Conservation (phyloP, 1,284 basidiomycete genomes). For the Leccinum pachyderme region DNA sequence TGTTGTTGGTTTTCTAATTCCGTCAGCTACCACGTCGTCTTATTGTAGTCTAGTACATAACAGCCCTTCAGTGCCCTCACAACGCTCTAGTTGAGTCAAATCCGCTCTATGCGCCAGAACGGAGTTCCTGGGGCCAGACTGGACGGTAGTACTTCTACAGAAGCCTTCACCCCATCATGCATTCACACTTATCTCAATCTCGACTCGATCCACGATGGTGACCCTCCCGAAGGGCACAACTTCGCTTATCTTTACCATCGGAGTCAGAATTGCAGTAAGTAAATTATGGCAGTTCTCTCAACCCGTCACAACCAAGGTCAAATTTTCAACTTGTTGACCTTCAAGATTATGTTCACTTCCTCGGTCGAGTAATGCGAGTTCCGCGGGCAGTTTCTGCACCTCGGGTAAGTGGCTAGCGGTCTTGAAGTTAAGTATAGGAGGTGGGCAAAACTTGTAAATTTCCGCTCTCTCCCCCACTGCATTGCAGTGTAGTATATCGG, state of each 20-base stretch:
- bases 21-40: background rate
- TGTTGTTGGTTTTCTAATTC: background rate
- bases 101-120: background rate
- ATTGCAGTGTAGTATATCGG: background rate
- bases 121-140: background rate
- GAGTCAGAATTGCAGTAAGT: background rate
- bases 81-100: slow-evolving; percentile 4
- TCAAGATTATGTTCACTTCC: slow-evolving; percentile 1
- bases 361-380: background rate
- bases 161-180: too few species aligned
- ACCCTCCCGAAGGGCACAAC: slow-evolving; percentile 11
- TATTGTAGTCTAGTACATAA: slow-evolving; percentile 23
- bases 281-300: background rate
- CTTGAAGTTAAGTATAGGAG: background rate
- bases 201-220: slow-evolving; percentile 24
- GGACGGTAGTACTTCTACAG: too few species aligned
- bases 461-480: background rate
- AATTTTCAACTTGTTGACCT: slow-evolving; percentile 3
- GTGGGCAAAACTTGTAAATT: background rate
- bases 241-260: background rate
- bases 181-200: slow-evolving; percentile 5
- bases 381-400: background rate
- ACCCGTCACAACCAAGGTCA: slow-evolving; percentile 4
- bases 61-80: background rate
- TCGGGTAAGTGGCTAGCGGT: slow-evolving; percentile 1